These are phyloP conservation scores for Ustilago nuda DNA, from an alignment of 1,284 basidiomycete species.

Conservation along the genomic window DNA sequence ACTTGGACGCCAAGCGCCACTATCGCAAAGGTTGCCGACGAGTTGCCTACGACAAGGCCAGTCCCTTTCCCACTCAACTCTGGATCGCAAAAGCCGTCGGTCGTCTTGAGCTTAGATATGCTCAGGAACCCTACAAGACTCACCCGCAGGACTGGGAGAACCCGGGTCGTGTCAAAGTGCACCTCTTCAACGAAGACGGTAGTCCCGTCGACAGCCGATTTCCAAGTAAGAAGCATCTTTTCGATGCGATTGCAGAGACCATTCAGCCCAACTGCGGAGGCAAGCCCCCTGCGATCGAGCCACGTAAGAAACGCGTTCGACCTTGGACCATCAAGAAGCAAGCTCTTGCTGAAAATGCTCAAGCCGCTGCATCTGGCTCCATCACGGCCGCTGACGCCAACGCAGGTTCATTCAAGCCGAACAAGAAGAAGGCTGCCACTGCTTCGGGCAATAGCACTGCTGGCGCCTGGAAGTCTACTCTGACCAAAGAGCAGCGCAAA, in stretches of 20 bases:
- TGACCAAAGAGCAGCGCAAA: conserved; percentile 42
- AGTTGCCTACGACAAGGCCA: conserved; percentile 79
- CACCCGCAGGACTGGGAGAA: conserved; percentile 98
- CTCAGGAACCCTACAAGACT: conserved; percentile 84
- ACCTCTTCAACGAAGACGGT: conserved; percentile 84
- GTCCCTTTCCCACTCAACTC: conserved; percentile 95
- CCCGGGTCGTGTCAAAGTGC: conserved; percentile 79
- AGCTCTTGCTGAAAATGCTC: conserved; percentile 47
- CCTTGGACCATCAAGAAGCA: conserved; percentile 46
- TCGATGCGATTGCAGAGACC: conserved; percentile 54
- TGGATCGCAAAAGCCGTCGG: conserved; percentile 87
- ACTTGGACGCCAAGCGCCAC: conserved; percentile 92
- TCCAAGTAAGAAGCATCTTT: conserved; percentile 79
- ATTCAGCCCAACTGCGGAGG: conserved; percentile 61
- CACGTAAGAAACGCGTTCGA: conserved; percentile 40
- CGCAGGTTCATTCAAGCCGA: conserved; percentile 25
- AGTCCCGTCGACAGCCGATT: conserved; percentile 78
- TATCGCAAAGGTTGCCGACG: conserved; percentile 84
- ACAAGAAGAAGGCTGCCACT: conserved; percentile 32
- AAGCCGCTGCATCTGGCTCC: conserved; percentile 22
- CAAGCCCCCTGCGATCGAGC: conserved; percentile 55
- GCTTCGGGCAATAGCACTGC: conserved; percentile 6
- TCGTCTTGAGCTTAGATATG: conserved; percentile 79
- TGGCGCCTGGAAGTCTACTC: conserved; percentile 30
- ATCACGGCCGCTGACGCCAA: conserved; percentile 22